Conservation (phyloP, 768 basidiomycete species). For the Leccinum rimulosum region DNA sequence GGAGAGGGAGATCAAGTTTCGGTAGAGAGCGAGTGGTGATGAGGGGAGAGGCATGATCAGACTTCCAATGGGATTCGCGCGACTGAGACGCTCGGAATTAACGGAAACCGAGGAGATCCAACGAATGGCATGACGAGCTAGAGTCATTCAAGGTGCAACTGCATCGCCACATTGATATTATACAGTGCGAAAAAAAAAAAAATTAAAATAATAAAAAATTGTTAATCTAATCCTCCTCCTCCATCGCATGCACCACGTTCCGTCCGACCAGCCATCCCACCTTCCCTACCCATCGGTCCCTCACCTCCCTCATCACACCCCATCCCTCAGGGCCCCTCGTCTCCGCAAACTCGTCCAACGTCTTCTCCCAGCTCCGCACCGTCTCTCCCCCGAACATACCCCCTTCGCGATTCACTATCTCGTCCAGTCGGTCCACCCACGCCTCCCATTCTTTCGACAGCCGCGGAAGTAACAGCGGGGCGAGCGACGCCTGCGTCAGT, state of each 20-base stretch:
- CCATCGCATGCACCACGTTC: conserved; percentile 31
- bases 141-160: neutral
- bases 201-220: neutral
- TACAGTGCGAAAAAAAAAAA: neutral
- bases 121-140: conserved; percentile 34
- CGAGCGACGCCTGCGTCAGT: conserved; percentile 58
- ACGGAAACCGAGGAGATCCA: neutral
- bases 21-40: conserved; percentile 35
- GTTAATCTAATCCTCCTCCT: conserved; percentile 24
- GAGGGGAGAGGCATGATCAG: conserved; percentile 28
- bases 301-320: conserved; percentile 41
- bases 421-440: conserved; percentile 71
- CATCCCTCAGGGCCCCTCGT: conserved; percentile 44
- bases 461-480: conserved; percentile 58
- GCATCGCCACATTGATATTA: conserved; percentile 11
- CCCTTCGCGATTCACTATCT: conserved; percentile 65
- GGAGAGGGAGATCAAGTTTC: conserved; percentile 25
- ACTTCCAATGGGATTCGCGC: neutral
- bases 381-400: conserved; percentile 80
- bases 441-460: conserved; percentile 73
- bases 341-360: conserved; percentile 63
- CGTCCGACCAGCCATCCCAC: conserved; percentile 78
- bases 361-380: conserved; percentile 65
- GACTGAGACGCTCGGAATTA: neutral
- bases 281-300: conserved; percentile 68